Conservation (phyloP, 2,329 filamentous ascomycete species). For the Lasiodiplodia sp. region DNA sequence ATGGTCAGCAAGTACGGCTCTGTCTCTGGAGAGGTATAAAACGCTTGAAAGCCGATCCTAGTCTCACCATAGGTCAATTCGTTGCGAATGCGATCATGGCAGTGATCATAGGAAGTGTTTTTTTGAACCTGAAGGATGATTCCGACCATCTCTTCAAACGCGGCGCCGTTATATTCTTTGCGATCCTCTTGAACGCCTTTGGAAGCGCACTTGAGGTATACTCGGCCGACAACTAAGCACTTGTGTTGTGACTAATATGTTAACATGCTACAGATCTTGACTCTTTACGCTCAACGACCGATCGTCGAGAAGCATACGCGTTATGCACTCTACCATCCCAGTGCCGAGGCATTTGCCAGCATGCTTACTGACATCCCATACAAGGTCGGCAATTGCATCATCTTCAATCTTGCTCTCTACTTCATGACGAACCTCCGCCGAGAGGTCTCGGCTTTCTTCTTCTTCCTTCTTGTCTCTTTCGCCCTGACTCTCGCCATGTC, state of each 20-base stretch:
- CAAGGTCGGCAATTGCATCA: constrained; percentile 75
- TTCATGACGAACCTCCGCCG: constrained; percentile 85
- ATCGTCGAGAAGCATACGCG: constrained; percentile 90
- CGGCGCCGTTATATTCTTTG: constrained; percentile 85
- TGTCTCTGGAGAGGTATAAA: constrained; percentile 83
- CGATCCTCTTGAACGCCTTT: constrained; percentile 86
- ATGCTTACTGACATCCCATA: constrained; percentile 88
- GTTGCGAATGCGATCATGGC: constrained; percentile 78
- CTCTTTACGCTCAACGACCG: constrained; percentile 81
- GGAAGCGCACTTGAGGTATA: constrained; percentile 74
- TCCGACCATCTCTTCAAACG: constrained; percentile 79
- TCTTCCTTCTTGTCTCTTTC: constrained; percentile 81
- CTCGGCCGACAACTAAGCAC: constrained; percentile 4
- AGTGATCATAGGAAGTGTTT: constrained; percentile 80
- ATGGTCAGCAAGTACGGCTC: constrained; percentile 75
- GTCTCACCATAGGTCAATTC: constrained; percentile 71
- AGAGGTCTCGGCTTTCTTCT: constrained; percentile 80
- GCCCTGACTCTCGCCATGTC: constrained; percentile 78
- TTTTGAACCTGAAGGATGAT: constrained; percentile 74
- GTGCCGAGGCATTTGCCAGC: constrained; percentile 84
- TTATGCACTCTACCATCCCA: constrained; percentile 90
- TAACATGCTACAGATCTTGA: constrained; percentile 16
- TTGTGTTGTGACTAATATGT: background rate
- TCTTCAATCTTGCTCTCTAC: constrained; percentile 83
- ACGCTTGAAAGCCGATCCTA: constrained; percentile 78